These are phyloP conservation scores for Patellifolia procumbens DNA, from an alignment of 179 eudicot species.

Conservation along the genomic window DNA sequence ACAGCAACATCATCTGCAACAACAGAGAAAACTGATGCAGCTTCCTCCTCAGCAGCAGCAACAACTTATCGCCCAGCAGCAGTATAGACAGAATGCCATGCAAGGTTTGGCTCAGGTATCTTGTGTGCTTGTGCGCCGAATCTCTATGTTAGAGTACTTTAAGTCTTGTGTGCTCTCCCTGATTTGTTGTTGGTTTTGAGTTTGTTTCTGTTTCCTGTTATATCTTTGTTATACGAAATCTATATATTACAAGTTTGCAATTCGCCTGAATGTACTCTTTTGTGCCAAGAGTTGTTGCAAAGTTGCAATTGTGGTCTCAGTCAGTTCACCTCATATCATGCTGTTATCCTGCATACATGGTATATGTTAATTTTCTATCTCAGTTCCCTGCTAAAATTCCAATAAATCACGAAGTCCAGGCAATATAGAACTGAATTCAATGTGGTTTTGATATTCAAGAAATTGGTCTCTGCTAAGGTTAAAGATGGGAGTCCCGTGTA, in stretches of 20 bases:
- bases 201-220: background rate
- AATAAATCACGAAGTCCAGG: background rate
- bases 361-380: background rate
- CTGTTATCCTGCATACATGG: background rate
- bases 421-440: background rate
- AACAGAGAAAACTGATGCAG: slow-evolving; percentile 80
- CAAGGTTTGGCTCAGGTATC: slow-evolving; percentile 75
- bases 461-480: background rate
- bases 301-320: background rate
- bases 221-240: background rate
- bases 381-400: background rate
- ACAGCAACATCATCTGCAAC: slow-evolving; percentile 46
- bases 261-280: background rate
- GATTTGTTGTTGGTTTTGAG: background rate
- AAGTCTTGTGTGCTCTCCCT: slow-evolving; percentile 8
- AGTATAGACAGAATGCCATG: slow-evolving; percentile 68
- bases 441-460: background rate
- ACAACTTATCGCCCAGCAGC: slow-evolving; percentile 71
- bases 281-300: background rate
- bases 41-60: slow-evolving; percentile 73
- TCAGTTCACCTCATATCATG: background rate
- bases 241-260: background rate
- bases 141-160: background rate
- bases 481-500: background rate
- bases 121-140: background rate